Evolutionary conservation across 371 early-diverging fungal genomes (phyloP).

Genomic region (Conidiobolus incongruus): DNA sequence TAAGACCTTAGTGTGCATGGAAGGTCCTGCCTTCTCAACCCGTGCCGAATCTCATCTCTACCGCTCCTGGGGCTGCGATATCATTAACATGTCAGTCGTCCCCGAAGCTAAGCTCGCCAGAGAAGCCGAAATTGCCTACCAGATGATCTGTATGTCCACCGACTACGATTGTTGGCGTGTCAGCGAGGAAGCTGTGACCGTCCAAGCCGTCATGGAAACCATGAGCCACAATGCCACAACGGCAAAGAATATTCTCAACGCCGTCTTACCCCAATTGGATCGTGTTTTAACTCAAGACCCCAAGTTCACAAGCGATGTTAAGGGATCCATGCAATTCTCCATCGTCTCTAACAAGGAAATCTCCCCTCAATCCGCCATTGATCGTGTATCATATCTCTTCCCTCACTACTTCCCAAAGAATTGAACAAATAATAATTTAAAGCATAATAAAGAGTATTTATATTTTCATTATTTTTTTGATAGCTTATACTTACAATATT

Average conservation of each 20-base stretch:
- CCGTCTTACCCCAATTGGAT: conserved; percentile 57
- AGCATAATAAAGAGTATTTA: too few relatives aligned
- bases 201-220: conserved; percentile 78
- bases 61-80: conserved; percentile 72
- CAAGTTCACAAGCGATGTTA: conserved; percentile 17
- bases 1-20: conserved; percentile 89
- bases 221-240: conserved; percentile 65
- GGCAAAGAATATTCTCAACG: conserved; percentile 53
- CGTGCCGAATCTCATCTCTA: conserved; percentile 92
- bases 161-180: conserved; percentile 97
- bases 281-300: conserved; percentile 21
- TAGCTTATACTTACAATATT: too few relatives aligned
- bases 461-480: too few relatives aligned
- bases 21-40: conserved; percentile 92
- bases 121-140: conserved; percentile 94
- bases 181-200: conserved; percentile 74
- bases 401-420: too few relatives aligned
- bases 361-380: too few relatives aligned
- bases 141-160: conserved; percentile 96
- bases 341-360: conserved; percentile 57
- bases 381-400: too few relatives aligned
- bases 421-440: too few relatives aligned
- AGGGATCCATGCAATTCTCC: conserved; percentile 50
- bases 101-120: conserved; percentile 93
- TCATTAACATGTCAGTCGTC: conserved; percentile 93